Percentiles rank a stretch among this genome's conserved stretches.
These are phyloP conservation scores for Tulasnella sp. DNA, from an alignment of 768 basidiomycete species.

Conservation along the genomic window DNA sequence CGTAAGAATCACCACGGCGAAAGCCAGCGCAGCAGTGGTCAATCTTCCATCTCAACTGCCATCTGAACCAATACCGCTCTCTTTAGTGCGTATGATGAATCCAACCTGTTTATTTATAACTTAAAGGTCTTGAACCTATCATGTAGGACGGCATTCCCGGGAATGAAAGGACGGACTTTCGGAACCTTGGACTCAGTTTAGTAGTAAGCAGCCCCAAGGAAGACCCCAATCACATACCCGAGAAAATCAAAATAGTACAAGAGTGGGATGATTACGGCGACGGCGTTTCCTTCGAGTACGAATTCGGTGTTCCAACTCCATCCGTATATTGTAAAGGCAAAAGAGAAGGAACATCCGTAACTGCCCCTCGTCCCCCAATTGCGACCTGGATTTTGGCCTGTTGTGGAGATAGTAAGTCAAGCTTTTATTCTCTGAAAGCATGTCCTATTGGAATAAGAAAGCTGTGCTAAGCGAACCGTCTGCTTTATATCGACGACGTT, in stretches of 20 bases:
- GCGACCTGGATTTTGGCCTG: not conserved
- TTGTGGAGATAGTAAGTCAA: not conserved
- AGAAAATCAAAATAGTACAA: not conserved
- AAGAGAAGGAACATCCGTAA: no score
- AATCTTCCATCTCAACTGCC: not conserved
- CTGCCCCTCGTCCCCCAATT: no score
- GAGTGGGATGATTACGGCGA: not conserved
- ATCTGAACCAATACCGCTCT: not conserved
- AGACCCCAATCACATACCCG: not conserved
- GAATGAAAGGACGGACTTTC: not conserved
- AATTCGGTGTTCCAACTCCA: not conserved
- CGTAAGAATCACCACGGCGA: not conserved
- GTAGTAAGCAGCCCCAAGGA: not conserved
- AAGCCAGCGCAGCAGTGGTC: not conserved
- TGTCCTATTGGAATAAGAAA: no score
- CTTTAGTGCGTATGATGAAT: not conserved
- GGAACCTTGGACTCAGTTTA: not conserved
- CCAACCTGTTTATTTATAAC: not conserved
- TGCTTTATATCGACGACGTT: not conserved
- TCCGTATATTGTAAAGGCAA: not conserved
- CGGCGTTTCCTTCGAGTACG: not conserved
- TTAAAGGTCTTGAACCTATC: not conserved
- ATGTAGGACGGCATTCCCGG: not conserved
- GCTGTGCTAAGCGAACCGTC: not conserved
- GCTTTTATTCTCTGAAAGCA: not conserved